Conservation (phyloP, 139 green algal species). For the Mesostigma viride region DNA sequence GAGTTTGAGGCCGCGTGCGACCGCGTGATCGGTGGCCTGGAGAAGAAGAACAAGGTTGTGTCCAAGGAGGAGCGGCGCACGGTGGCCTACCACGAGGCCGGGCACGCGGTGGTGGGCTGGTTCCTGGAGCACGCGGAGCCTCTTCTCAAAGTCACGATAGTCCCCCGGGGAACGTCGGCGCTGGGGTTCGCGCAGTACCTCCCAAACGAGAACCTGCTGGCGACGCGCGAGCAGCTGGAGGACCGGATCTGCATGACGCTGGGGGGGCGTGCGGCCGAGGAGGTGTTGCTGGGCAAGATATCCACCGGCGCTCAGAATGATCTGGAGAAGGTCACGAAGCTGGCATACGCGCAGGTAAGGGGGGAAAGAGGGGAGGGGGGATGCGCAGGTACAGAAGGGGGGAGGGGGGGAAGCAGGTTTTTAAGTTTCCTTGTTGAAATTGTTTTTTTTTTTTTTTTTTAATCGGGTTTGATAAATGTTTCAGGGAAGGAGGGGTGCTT, state of each 20-base stretch:
- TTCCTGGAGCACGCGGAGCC: constrained; percentile 94
- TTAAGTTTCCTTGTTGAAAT: background rate
- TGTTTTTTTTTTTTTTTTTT: too few species aligned
- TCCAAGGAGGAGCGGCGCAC: constrained; percentile 76
- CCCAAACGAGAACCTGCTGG: constrained; percentile 93
- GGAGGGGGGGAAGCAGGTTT: too few species aligned
- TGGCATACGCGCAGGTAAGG: constrained; percentile 76
- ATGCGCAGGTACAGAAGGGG: too few species aligned
- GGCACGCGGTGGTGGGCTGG: constrained; percentile 88
- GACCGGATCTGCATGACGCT: constrained; percentile 88
- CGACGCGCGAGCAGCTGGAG: constrained; percentile 84
- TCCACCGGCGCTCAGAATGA: constrained; percentile 95
- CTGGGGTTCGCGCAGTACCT: constrained; percentile 99
- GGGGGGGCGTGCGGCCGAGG: constrained; percentile 83
- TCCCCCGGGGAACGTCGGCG: constrained; percentile 82
- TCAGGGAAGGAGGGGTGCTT: too few species aligned
- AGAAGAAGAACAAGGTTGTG: constrained; percentile 97
- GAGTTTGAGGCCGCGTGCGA: constrained; percentile 95
- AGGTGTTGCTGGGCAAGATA: constrained; percentile 89
- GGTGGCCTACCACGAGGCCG: constrained; percentile 94
- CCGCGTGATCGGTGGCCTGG: constrained; percentile 91
- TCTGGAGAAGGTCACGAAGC: constrained; percentile 91
- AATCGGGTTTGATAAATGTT: background rate
- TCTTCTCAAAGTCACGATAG: constrained; percentile 97
- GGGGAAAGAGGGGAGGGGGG: too few species aligned